Base-by-base conservation (phyloP, 495 filamentous ascomycete genomes). In the Neurospora cerealis region DNA sequence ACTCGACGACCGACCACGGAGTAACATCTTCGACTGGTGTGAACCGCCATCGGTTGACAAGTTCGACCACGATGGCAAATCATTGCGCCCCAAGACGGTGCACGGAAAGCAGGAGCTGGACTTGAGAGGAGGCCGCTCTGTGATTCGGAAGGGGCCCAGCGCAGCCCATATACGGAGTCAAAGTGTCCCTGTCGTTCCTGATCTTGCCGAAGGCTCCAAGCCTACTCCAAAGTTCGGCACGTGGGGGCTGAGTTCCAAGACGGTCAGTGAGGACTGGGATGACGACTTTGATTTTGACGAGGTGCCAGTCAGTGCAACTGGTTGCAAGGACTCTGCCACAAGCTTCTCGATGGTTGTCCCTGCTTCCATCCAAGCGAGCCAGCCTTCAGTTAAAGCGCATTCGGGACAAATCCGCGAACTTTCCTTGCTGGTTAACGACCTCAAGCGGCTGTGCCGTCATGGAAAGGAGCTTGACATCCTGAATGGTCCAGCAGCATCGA, bases 141-240 rank as follows among this genome's bases (percentile, higher is more conserved):
- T 88, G 37, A 93, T 88, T 75, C 92, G 95, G 62, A 92, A 94
- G 75, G 89, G 89, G 19, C 91, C 93, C 40, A 92, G 86, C 75
- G 88, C 91, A 2, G 83, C 93, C 32, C 96, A 98, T 80, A 86
- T 97, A 66, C 90, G 96, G 69, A 98, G 96, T 78, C 94, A 97
- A 78, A 99, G 96, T 81, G 94, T 99, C n/a, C 96, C 96, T 0
- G 88, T 96, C 19, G 90, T 92, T 4, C 89, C 89, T 46, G 93
- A 96, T 73, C 82, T 13, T 66, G 72, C 83, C 5, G 81, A 87
- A 83, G 80, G 83, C 82, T 79, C 86, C 86, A 87, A 84, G 81
- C 83, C 80, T 71, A 88, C 89, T 24, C 89, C 91, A 32, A 97
- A 96, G 76, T 96, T 95, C 77, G 93, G 94, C 62, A 94, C 94